Evolutionary conservation across 129 eudicot species (phyloP).

Genomic region (Kitagawia praeruptora): DNA sequence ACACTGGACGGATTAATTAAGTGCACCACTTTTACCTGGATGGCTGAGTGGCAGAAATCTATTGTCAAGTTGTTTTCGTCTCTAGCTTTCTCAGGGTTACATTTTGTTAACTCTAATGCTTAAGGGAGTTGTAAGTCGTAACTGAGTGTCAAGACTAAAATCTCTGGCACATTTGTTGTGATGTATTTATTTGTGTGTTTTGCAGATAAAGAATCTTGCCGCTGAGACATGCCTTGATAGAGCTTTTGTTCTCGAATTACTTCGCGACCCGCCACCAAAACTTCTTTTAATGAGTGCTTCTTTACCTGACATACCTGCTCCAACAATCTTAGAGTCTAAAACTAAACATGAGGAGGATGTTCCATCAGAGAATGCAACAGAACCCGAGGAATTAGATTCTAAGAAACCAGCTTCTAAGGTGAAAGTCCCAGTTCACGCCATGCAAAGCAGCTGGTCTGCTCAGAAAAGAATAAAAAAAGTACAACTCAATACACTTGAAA

Average conservation of each 20-base stretch:
- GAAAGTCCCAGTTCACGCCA: slow-evolving; percentile 68
- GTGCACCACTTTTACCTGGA: not conserved
- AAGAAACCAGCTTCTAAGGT: slow-evolving; percentile 30
- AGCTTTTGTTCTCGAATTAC: slow-evolving; percentile 78
- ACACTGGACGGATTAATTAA: not conserved
- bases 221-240: slow-evolving; percentile 87
- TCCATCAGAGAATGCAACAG: slow-evolving; percentile 26
- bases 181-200: slow-evolving; percentile 9
- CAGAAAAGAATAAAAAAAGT: slow-evolving; percentile 79
- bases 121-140: not conserved
- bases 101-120: not conserved
- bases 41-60: not conserved
- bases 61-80: not conserved
- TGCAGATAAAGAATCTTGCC: slow-evolving; percentile 81
- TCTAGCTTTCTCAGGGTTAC: not conserved
- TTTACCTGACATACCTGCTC: slow-evolving; percentile 61
- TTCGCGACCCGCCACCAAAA: slow-evolving; percentile 95
- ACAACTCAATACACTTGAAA: slow-evolving; percentile 74
- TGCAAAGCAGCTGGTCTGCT: slow-evolving; percentile 81
- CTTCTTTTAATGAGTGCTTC: slow-evolving; percentile 85
- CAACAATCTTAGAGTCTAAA: slow-evolving; percentile 35
- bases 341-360: slow-evolving; percentile 25
- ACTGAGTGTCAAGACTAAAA: not conserved
- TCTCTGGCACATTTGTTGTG: not conserved
- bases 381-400: slow-evolving; percentile 13